Evolutionary conservation across 345 rosid species (phyloP).

Genomic region (Microthlaspi erraticum): DNA sequence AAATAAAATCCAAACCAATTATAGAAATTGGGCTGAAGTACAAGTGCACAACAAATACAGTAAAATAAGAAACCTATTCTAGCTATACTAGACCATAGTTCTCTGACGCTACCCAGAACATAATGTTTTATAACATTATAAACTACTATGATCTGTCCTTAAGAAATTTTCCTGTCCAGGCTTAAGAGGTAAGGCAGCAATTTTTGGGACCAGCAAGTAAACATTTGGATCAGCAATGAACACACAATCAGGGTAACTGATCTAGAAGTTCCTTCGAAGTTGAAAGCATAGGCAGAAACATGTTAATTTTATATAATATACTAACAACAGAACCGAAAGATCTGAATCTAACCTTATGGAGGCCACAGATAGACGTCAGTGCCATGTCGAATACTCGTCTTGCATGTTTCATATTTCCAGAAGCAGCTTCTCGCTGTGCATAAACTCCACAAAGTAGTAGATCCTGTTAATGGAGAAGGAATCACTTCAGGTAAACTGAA

Average conservation of each 20-base stretch:
- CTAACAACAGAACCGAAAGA: slow-evolving; percentile 23
- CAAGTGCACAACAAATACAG: slow-evolving; percentile 1
- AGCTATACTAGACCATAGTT: slow-evolving; percentile 28
- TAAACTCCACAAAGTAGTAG: slow-evolving; percentile 93
- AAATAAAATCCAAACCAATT: background rate
- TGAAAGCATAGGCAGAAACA: slow-evolving; percentile 26
- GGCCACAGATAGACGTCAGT: slow-evolving; percentile 75
- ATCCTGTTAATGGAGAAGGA: slow-evolving; percentile 57
- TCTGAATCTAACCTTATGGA: slow-evolving; percentile 59
- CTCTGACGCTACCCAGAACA: slow-evolving; percentile 11
- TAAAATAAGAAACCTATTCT: slow-evolving; percentile 19
- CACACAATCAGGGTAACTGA: slow-evolving; percentile 5
- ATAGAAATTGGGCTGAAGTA: background rate
- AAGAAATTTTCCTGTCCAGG: background rate
- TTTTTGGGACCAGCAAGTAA: slow-evolving; percentile 4
- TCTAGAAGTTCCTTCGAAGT: slow-evolving; percentile 15
- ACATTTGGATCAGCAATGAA: slow-evolving; percentile 15
- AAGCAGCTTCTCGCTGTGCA: slow-evolving; percentile 87
- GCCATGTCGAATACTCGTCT: slow-evolving; percentile 97
- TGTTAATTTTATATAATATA: background rate
- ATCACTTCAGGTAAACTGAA: slow-evolving; percentile 15
- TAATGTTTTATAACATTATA: background rate
- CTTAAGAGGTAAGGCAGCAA: slow-evolving; percentile 11
- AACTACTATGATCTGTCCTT: slow-evolving; percentile 23
- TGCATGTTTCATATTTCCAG: slow-evolving; percentile 83